phyloP scores from a whole-genome alignment of 495 filamentous ascomycete genomes.

The Penicillium canariense region DNA sequence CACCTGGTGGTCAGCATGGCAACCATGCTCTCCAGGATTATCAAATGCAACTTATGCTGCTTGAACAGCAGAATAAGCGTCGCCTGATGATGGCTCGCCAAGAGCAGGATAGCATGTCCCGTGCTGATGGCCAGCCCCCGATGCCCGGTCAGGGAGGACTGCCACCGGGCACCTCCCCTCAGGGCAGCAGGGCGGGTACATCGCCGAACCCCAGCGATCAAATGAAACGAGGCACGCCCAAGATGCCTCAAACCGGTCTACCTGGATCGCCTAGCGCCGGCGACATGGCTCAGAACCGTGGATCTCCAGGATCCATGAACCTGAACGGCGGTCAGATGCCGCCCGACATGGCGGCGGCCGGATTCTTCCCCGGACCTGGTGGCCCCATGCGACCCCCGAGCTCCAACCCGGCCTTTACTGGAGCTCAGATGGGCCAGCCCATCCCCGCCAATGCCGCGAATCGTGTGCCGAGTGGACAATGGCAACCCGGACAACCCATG shows the following conservation, averaged over 20 bases:
- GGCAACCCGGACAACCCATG: constrained; percentile 64
- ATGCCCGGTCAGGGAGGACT: constrained; percentile 55
- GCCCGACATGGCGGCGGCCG: constrained; percentile 57
- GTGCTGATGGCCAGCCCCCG: constrained; percentile 57
- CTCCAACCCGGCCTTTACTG: constrained; percentile 75
- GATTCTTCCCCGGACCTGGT: constrained; percentile 56
- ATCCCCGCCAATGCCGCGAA: constrained; percentile 48
- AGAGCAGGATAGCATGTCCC: constrained; percentile 80
- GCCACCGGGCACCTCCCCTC: constrained; percentile 73
- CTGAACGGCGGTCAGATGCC: constrained; percentile 68
- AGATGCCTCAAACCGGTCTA: constrained; percentile 69
- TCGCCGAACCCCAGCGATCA: constrained; percentile 89
- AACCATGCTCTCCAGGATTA: constrained; percentile 98
- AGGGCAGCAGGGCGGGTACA: constrained; percentile 73
- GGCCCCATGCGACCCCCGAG: constrained; percentile 84
- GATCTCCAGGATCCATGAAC: constrained; percentile 79
- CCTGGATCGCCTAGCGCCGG: constrained; percentile 83
- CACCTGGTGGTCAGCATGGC: constrained; percentile 58
- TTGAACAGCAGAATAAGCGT: constrained; percentile 99
- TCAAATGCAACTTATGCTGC: constrained; percentile 98
- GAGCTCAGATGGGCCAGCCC: constrained; percentile 61
- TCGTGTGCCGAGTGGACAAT: constrained; percentile 49
- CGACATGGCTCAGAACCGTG: constrained; percentile 70
- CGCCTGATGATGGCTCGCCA: constrained; percentile 94
- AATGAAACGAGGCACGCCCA: constrained; percentile 87